Evolutionary conservation across 305 asterid genomes (phyloP).

Genomic region (Fraxinus albicans): DNA sequence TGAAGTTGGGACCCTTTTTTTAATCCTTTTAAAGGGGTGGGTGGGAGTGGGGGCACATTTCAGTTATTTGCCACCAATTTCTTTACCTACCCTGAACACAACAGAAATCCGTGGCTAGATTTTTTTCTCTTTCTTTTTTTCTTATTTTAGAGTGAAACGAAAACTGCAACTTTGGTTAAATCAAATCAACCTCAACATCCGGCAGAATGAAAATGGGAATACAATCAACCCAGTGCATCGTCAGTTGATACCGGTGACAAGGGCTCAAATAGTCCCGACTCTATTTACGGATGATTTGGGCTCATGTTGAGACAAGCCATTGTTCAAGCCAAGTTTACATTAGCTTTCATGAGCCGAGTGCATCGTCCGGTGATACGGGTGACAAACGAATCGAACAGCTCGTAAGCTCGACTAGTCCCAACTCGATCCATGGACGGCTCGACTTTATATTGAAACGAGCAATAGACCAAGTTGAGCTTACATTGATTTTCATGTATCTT

Average conservation of each 20-base stretch:
- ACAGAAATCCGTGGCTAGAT: neutral
- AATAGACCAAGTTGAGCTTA: neutral
- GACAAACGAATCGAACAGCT: neutral
- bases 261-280: neutral
- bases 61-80: neutral
- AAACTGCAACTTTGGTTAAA: neutral
- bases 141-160: neutral
- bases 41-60: neutral
- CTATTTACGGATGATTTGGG: neutral
- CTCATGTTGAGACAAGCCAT: neutral
- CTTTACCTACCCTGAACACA: neutral
- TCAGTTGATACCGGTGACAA: neutral
- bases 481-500: no score
- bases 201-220: neutral
- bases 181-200: neutral
- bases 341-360: neutral
- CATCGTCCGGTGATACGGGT: neutral
- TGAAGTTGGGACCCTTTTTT: neutral
- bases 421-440: neutral
- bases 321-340: neutral
- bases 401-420: neutral
- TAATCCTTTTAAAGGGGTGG: neutral
- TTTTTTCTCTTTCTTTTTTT: no score
- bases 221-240: no score
- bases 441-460: neutral